These are phyloP conservation scores for Coprinopsis sp. DNA, from an alignment of 768 basidiomycete genomes.

Conservation along the genomic window DNA sequence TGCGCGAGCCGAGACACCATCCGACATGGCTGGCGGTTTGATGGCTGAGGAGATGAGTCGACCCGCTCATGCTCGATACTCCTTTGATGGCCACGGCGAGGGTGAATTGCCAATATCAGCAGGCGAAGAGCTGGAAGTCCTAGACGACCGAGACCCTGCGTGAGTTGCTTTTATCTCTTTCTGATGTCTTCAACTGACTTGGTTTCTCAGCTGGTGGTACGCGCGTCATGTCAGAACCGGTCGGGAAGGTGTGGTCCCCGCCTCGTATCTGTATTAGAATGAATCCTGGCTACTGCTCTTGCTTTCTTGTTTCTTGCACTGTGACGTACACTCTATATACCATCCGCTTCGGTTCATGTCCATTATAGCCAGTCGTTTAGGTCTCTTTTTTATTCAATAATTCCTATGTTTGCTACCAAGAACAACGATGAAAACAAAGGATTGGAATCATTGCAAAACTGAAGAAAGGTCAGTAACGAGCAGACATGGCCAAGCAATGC, in stretches of 20 bases:
- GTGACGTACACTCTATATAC: constrained; percentile 2
- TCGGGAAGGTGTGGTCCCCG: constrained; percentile 85
- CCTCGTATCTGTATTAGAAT: constrained; percentile 81
- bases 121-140: constrained; percentile 68
- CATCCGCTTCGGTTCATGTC: too few relatives aligned
- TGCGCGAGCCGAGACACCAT: constrained; percentile 75
- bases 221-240: constrained; percentile 77
- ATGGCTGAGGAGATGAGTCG: constrained; percentile 65
- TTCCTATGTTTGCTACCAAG: too few relatives aligned
- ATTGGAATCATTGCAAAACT: constrained; percentile 27
- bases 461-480: constrained; percentile 7
- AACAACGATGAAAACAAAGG: too few relatives aligned
- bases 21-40: constrained; percentile 63
- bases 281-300: constrained; percentile 31
- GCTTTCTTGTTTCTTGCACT: constrained; percentile 27
- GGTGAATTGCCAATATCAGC: constrained; percentile 70
- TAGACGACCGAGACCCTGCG: constrained; percentile 80
- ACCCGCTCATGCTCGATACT: constrained; percentile 76
- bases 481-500: constrained; percentile 1
- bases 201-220: constrained; percentile 81
- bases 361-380: too few relatives aligned
- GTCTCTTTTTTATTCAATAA: too few relatives aligned
- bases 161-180: constrained; percentile 35
- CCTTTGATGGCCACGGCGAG: constrained; percentile 74
- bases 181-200: constrained; percentile 10